phyloP scores from a whole-genome alignment of 202 grass and related monocot genomes.

The Dendrocalamus latiflorus region DNA sequence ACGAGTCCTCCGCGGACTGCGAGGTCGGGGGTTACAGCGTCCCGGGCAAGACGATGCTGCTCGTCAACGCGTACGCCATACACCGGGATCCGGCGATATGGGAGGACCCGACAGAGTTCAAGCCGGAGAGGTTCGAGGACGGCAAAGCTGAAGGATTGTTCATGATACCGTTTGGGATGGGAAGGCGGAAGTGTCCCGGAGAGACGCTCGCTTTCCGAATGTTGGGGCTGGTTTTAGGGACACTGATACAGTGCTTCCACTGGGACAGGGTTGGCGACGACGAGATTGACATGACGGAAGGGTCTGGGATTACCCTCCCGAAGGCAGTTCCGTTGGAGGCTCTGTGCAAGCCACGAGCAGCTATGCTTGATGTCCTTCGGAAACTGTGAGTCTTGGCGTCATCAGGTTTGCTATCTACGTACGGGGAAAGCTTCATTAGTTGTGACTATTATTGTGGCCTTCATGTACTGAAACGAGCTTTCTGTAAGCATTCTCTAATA shows the following conservation, averaged over 20 bases:
- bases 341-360: conserved; percentile 17
- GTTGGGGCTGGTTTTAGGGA: conserved; percentile 16
- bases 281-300: conserved; percentile 37
- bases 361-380: conserved; percentile 24
- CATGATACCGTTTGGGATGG: conserved; percentile 60
- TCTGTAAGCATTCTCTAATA: no score
- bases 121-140: conserved; percentile 38
- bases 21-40: no score
- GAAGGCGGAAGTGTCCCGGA: conserved; percentile 51
- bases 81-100: no score
- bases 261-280: conserved; percentile 13
- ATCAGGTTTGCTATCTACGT: no score
- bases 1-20: no score
- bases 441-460: no score
- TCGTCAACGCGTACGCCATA: no score
- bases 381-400: no score
- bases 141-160: conserved; percentile 14
- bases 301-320: conserved; percentile 10
- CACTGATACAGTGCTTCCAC: conserved; percentile 57
- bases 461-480: no score
- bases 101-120: no score
- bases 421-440: no score
- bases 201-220: conserved; percentile 35
- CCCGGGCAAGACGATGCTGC: no score
- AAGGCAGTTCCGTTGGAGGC: conserved; percentile 42